Evolutionary conservation across 2,329 filamentous ascomycete species (phyloP).

Genomic region (Akanthomyces lecanii): DNA sequence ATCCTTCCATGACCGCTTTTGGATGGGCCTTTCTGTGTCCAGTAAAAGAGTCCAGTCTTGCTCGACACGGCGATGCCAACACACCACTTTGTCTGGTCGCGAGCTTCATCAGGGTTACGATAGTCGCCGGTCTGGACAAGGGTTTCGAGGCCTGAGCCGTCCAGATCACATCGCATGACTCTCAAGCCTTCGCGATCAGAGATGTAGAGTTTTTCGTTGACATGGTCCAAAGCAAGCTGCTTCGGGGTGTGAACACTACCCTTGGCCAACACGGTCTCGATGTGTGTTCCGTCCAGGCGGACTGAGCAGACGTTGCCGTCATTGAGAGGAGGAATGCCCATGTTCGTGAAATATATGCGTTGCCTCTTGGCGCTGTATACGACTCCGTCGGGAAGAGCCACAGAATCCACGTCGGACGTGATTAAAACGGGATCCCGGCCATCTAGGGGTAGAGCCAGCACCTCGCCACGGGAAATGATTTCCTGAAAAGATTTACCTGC

Average conservation of each 20-base stretch:
- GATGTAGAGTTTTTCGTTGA: slow-evolving; percentile 35
- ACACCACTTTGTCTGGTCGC: slow-evolving; percentile 43
- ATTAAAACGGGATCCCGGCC: no score
- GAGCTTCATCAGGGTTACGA: slow-evolving; percentile 22
- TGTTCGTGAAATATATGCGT: slow-evolving; percentile 31
- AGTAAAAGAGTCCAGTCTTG: slow-evolving; percentile 46
- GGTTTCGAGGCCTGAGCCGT: slow-evolving; percentile 36
- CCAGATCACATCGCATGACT: slow-evolving; percentile 35
- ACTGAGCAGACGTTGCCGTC: slow-evolving; percentile 41
- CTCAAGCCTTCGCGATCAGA: slow-evolving; percentile 42
- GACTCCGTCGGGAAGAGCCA: no score
- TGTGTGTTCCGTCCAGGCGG: slow-evolving; percentile 45
- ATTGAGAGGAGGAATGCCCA: slow-evolving; percentile 37
- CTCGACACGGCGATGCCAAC: slow-evolving; percentile 51
- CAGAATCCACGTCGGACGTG: no score
- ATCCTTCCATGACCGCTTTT: slow-evolving; percentile 51
- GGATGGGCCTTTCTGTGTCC: slow-evolving; percentile 55
- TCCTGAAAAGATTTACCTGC: no score
- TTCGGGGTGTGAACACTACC: slow-evolving; percentile 48
- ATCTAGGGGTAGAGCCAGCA: no score
- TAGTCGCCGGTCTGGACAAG: slow-evolving; percentile 34
- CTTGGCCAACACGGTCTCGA: slow-evolving; percentile 37
- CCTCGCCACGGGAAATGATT: no score
- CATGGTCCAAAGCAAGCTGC: slow-evolving; percentile 33
- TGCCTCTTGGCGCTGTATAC: no score